Evolutionary conservation across 108 stramenopile species (phyloP).

Genomic region (Nitzschia sp.): DNA sequence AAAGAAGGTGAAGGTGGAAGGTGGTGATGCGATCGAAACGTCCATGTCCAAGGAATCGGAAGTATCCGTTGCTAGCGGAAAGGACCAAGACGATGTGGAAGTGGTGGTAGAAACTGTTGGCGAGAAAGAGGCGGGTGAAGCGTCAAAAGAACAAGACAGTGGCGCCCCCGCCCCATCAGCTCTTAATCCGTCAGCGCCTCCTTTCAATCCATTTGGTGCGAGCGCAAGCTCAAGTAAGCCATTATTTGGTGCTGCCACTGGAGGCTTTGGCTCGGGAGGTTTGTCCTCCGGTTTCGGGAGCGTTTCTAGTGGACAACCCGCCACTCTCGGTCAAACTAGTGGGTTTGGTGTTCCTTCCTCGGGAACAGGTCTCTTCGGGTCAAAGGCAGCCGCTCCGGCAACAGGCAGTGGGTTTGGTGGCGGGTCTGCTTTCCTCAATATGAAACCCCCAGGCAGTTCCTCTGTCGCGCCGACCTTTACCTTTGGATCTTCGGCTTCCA

Average conservation of each 20-base stretch:
- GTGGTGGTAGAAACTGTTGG: slow-evolving; percentile 6
- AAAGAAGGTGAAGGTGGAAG: slow-evolving; percentile 29
- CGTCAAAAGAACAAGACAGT: slow-evolving; percentile 9
- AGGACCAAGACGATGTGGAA: slow-evolving; percentile 13
- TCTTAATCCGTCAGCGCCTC: not conserved
- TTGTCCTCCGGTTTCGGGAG: slow-evolving; percentile 3
- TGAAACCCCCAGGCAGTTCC: slow-evolving; percentile 55
- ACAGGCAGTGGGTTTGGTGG: slow-evolving; percentile 18
- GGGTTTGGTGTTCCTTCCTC: not conserved
- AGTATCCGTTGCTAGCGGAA: not conserved
- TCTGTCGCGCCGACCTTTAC: slow-evolving; percentile 37
- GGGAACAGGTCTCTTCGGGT: slow-evolving; percentile 10
- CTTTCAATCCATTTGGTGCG: slow-evolving; percentile 7
- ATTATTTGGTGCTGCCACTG: not conserved
- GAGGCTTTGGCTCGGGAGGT: not conserved
- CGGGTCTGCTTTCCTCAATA: slow-evolving; percentile 46
- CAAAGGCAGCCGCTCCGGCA: not conserved
- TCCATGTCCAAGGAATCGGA: not conserved
- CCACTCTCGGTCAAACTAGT: slow-evolving; percentile 11
- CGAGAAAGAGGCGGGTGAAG: slow-evolving; percentile 8
- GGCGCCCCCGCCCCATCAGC: not conserved
- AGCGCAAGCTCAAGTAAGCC: not conserved
- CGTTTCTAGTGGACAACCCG: not conserved
- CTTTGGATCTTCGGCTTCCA: slow-evolving; percentile 49
- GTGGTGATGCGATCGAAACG: not conserved